phyloP scores from a whole-genome alignment of 1,139 yeast species.

The Hemisphaericaspora xylofermentans region DNA sequence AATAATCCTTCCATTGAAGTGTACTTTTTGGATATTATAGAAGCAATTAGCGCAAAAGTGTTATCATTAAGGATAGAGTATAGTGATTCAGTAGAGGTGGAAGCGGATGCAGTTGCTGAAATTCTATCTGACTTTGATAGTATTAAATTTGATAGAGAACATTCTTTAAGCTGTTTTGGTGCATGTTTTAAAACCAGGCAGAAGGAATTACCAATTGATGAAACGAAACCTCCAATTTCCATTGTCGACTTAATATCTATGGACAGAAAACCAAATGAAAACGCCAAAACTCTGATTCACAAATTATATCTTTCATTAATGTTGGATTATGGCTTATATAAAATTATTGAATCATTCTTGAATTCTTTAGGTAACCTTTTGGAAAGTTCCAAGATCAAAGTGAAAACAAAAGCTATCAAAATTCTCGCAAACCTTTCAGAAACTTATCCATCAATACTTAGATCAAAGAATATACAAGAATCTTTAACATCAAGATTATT shows the following conservation, averaged over 20 bases:
- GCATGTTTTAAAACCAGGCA: slow-evolving; percentile 1
- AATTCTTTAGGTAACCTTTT: slow-evolving; percentile 47
- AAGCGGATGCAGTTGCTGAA: background rate
- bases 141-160: slow-evolving; percentile 4
- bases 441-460: slow-evolving; percentile 51
- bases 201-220: background rate
- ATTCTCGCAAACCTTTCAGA: slow-evolving; percentile 47
- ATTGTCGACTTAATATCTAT: background rate
- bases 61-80: background rate
- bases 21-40: slow-evolving; percentile 12
- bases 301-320: slow-evolving; percentile 2
- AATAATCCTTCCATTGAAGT: slow-evolving; percentile 9
- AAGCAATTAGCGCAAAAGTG: slow-evolving; percentile 7
- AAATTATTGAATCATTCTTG: slow-evolving; percentile 54
- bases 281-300: background rate
- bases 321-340: slow-evolving; percentile 26
- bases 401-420: slow-evolving; percentile 65
- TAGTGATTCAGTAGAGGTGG: background rate
- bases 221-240: background rate
- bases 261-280: background rate
- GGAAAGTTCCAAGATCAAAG: slow-evolving; percentile 54
- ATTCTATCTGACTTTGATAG: slow-evolving; percentile 9
- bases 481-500: slow-evolving; percentile 52
- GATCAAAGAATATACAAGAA: slow-evolving; percentile 48
- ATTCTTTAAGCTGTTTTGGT: slow-evolving; percentile 6